A percentile compares a stretch with the other conserved stretches of the same genome.
Evolutionary conservation across 345 rosid species (phyloP).

Genomic region (Triadica sebifera): DNA sequence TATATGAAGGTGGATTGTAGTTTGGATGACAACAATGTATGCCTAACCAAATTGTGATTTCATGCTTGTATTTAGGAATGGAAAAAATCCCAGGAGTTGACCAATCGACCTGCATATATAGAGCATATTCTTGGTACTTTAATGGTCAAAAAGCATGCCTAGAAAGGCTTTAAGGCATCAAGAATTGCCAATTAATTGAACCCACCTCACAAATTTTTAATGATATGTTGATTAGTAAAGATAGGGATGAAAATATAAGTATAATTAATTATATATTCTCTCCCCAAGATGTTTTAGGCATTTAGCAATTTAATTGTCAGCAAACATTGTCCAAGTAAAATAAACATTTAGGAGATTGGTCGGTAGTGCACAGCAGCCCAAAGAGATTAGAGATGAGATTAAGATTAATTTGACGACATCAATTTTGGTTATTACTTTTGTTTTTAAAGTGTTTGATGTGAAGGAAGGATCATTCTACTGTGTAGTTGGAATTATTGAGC

Average conservation of each 20-base stretch:
- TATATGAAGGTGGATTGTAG: not conserved
- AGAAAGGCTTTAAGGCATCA: not conserved
- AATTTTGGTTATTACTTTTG: not conserved
- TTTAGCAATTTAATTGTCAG: not conserved
- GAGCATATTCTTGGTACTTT: not conserved
- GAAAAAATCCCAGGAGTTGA: not conserved
- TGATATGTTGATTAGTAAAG: not conserved
- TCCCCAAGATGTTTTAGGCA: slow-evolving; percentile 3
- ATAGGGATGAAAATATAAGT: not conserved
- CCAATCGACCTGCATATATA: slow-evolving; percentile 6
- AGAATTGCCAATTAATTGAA: not conserved
- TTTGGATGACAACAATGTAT: not conserved
- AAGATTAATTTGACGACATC: not conserved
- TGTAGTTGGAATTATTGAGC: not conserved
- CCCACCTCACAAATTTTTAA: not conserved
- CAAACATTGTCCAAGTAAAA: slow-evolving; percentile 3
- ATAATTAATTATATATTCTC: not conserved
- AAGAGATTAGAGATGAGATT: too few relatives aligned
- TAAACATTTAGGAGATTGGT: slow-evolving; percentile 6
- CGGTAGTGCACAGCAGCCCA: slow-evolving; percentile 15
- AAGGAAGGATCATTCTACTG: not conserved
- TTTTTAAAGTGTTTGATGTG: slow-evolving; percentile 3
- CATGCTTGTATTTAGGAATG: not conserved
- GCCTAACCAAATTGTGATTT: slow-evolving; percentile 17
- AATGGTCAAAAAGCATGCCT: slow-evolving; percentile 7